Base-by-base conservation (phyloP, 2,329 filamentous ascomycete species). In the Cordyceps sp. region DNA sequence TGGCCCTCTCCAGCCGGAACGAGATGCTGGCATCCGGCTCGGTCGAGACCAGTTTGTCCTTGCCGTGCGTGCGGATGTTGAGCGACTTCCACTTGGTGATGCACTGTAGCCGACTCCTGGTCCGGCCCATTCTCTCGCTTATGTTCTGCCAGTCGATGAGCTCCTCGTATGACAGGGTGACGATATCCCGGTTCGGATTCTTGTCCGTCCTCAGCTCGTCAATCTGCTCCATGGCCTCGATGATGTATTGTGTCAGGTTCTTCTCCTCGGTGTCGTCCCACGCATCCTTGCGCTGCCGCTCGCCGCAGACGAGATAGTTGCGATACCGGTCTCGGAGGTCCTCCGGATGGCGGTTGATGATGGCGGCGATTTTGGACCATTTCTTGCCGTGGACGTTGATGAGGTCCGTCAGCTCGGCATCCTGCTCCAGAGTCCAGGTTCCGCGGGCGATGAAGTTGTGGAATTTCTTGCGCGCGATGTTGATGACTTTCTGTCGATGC, bases 281-380 rank as follows among this genome's bases (percentile, higher is more conserved):
- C 2, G 54, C 49, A 22, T 67, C 64, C 26, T 58, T 64, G 21
- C 60, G 61, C 34, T 59, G 56, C 1, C 59, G 62, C 6, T 65
- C 58, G 15, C 66, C 66, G 33, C 69, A 74, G 29, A 74, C 55
- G 16, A 79, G 54, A 42, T 78, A 73, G 42, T 82, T 78, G 25
- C 73, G 64, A 59, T 75, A 81, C 4, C 78, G 71, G 47, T 83
- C 78, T 31, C 77, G 67, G 32, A 75, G 63, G 45, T 83, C 77
- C 37, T 73, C 67, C 0, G 68, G 61, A 25, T 73, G 66, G 6
- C 80, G 72, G 38, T 73, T 73, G 39, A 81, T 64, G 16, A 69
- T 40, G n/a, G 61, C 56, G 0, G 64, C 70, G 39, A 85, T 78
- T 19, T 60, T 41, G 10, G 62, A 62, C 73, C 78, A 85, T 36